Evolutionary conservation across 768 basidiomycete species (phyloP).

Genomic region (Hypholoma sublateritium): DNA sequence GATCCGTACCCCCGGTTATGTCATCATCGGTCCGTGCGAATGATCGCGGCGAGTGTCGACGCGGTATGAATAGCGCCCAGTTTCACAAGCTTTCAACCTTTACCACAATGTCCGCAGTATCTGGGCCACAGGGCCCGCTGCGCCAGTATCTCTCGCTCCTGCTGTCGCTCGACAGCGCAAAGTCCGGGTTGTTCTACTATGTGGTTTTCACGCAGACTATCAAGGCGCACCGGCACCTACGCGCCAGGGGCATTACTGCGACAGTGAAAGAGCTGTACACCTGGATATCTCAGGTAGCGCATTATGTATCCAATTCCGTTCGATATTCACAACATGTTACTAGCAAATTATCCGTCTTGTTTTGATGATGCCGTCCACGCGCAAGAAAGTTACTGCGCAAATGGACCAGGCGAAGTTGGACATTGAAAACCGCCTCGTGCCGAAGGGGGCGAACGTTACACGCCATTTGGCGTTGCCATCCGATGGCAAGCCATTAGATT

Average conservation of each 20-base stretch:
- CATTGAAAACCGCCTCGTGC: constrained; percentile 69
- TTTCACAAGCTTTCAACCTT: constrained; percentile 8
- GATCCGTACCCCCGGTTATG: neutral
- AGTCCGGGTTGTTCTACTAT: constrained; percentile 60
- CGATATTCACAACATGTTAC: neutral
- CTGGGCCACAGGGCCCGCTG: constrained; percentile 12
- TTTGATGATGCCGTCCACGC: constrained; percentile 60
- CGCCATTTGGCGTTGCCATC: constrained; percentile 68
- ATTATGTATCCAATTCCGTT: neutral
- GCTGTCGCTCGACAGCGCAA: constrained; percentile 45
- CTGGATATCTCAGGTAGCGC: constrained; percentile 50
- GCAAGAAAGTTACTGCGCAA: constrained; percentile 58
- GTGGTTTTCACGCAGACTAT: constrained; percentile 49
- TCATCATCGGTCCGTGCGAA: neutral
- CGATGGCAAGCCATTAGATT: constrained; percentile 62
- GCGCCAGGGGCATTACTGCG: constrained; percentile 56
- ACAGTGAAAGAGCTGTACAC: constrained; percentile 52
- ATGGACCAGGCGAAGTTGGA: constrained; percentile 63
- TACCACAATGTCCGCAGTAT: constrained; percentile 18
- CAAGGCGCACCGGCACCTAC: constrained; percentile 59
- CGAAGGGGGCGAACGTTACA: constrained; percentile 57
- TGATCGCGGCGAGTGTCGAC: too few relatives aligned
- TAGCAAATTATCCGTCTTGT: constrained; percentile 58
- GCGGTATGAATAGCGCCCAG: neutral
- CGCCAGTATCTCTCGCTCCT: constrained; percentile 16